A percentile compares a stretch with the other conserved stretches of the same genome.
These are phyloP conservation scores for Leccinum longicurvipes DNA, from an alignment of 768 basidiomycete genomes.

Conservation along the genomic window DNA sequence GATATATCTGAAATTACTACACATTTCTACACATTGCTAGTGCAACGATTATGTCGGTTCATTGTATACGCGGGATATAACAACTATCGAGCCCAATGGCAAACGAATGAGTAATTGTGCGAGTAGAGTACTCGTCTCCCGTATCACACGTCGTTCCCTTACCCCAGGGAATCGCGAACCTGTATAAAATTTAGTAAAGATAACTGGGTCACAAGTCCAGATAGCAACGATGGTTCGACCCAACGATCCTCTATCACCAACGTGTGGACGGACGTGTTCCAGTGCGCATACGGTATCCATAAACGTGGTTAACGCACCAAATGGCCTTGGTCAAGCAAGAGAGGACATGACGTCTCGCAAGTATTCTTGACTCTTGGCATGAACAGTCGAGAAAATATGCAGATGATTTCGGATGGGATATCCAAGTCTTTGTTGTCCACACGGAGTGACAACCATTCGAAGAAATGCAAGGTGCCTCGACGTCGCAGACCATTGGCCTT, in stretches of 20 bases:
- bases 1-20: not conserved
- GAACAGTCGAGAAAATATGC: constrained; percentile 48
- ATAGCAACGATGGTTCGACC: constrained; percentile 15
- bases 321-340: constrained; percentile 23
- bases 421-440: constrained; percentile 57
- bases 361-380: constrained; percentile 45
- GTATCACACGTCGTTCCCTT: constrained; percentile 7
- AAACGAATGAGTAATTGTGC: constrained; percentile 4
- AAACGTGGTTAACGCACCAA: constrained; percentile 37
- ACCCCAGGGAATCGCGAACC: constrained; percentile 8
- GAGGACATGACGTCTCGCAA: constrained; percentile 40
- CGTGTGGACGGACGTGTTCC: constrained; percentile 6
- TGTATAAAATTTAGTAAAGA: constrained; percentile 13
- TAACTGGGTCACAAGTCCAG: constrained; percentile 11
- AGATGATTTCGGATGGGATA: constrained; percentile 58
- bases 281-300: constrained; percentile 4
- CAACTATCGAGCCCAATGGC: not conserved
- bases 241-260: constrained; percentile 29
- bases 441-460: constrained; percentile 46
- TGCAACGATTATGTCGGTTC: constrained; percentile 4
- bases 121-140: constrained; percentile 1
- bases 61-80: not conserved
- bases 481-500: constrained; percentile 23
- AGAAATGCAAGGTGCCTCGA: constrained; percentile 38
- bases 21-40: too few relatives aligned